These are phyloP conservation scores for Dichotomocladium elegans DNA, from an alignment of 371 early-diverging fungal genomes.

Conservation along the genomic window DNA sequence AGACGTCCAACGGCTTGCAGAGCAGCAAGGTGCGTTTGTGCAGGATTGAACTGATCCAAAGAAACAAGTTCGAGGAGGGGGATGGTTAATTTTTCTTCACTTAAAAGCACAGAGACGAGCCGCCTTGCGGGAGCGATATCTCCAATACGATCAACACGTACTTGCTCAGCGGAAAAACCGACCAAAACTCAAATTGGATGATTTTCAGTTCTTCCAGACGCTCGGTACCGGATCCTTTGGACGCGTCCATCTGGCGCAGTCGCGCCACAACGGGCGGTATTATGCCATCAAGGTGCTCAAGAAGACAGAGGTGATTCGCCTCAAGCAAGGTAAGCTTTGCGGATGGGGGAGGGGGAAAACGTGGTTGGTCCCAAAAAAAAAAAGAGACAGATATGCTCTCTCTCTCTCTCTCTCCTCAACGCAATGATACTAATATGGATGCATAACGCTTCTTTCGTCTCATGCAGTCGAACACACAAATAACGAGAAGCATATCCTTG, in stretches of 20 bases:
- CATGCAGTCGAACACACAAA: conserved; percentile 76
- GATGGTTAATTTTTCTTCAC: too few species aligned
- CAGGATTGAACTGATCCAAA: too few species aligned
- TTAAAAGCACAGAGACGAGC: background rate
- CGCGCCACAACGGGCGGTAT: conserved; percentile 43
- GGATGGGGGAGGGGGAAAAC: background rate
- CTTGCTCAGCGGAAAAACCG: background rate
- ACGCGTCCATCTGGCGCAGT: conserved; percentile 60
- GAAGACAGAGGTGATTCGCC: conserved; percentile 89
- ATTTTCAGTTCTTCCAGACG: conserved; percentile 42
- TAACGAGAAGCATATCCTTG: conserved; percentile 84
- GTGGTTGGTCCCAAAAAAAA: too few species aligned
- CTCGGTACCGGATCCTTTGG: conserved; percentile 72
- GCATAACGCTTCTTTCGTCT: background rate
- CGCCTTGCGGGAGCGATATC: background rate
- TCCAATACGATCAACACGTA: background rate
- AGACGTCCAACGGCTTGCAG: too few species aligned
- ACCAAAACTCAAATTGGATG: conserved; percentile 8
- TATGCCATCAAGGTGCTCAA: conserved; percentile 90
- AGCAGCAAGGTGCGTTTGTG: too few species aligned
- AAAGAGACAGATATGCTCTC: too few species aligned
- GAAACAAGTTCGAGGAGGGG: too few species aligned
- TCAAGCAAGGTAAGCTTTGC: conserved; percentile 68
- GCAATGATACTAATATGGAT: background rate
- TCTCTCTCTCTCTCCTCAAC: too few species aligned